These are phyloP conservation scores for Lactifluus volemus DNA, from an alignment of 768 basidiomycete genomes.

Conservation along the genomic window DNA sequence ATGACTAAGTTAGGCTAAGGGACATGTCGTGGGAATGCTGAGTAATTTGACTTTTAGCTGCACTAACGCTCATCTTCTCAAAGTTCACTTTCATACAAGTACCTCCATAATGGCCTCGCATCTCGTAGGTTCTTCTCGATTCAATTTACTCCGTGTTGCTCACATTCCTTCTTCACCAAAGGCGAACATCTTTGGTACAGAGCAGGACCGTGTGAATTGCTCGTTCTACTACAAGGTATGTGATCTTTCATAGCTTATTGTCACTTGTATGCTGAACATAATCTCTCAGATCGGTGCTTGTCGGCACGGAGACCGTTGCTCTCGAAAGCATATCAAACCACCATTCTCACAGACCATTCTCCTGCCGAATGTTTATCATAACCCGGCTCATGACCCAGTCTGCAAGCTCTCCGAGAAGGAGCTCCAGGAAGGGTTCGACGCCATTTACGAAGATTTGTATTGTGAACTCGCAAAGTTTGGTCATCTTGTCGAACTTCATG, in stretches of 20 bases:
- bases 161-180: conserved; percentile 24
- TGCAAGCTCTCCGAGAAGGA: conserved; percentile 85
- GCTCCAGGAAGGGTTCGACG: conserved; percentile 85
- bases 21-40: conserved; percentile 12
- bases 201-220: conserved; percentile 95
- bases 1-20: too few species aligned
- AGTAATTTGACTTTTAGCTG: not conserved
- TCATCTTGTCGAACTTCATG: conserved; percentile 91
- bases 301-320: conserved; percentile 96
- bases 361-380: conserved; percentile 96
- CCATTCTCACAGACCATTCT: conserved; percentile 97
- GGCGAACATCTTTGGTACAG: conserved; percentile 95
- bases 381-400: conserved; percentile 88
- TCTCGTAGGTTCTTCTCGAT: conserved; percentile 42
- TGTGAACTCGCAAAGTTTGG: conserved; percentile 94
- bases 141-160: not conserved
- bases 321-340: conserved; percentile 95
- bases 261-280: conserved; percentile 2
- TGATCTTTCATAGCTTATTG: conserved; percentile 1
- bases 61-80: not conserved
- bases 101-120: conserved; percentile 54
- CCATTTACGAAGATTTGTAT: conserved; percentile 92
- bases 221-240: conserved; percentile 96
- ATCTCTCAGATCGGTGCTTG: conserved; percentile 85
- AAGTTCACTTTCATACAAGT: not conserved